phyloP scores from a whole-genome alignment of 345 rosid genomes.

The Pseudoturritis turrita region DNA sequence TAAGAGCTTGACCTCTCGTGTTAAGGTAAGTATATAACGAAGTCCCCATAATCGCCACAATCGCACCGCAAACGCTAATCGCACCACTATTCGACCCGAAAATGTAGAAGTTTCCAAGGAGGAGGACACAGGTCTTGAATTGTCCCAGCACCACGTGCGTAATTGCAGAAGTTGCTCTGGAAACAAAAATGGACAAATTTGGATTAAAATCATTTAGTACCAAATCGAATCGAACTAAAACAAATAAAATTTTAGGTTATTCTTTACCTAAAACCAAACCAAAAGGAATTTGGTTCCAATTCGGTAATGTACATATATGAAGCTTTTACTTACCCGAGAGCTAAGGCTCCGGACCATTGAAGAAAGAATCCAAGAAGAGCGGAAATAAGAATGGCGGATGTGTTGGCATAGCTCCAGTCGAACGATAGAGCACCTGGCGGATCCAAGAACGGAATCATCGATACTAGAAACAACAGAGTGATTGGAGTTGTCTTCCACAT shows the following conservation, averaged over 20 bases:
- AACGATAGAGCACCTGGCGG: conserved; percentile 83
- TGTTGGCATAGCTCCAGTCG: conserved; percentile 58
- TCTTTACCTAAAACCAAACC: not conserved
- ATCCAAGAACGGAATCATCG: conserved; percentile 84
- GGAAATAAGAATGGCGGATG: conserved; percentile 58
- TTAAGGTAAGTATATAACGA: conserved; percentile 39
- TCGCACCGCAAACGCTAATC: conserved; percentile 31
- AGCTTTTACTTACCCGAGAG: conserved; percentile 70
- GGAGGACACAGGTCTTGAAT: conserved; percentile 36
- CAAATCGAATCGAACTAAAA: not conserved
- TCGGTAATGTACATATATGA: not conserved
- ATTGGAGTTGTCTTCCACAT: conserved; percentile 99
- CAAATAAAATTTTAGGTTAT: no score
- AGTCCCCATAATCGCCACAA: conserved; percentile 36
- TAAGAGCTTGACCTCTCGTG: conserved; percentile 36
- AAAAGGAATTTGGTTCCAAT: not conserved
- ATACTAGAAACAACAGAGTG: conserved; percentile 72
- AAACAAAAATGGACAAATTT: not conserved
- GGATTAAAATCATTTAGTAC: no score
- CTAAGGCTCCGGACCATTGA: conserved; percentile 98
- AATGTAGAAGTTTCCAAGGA: conserved; percentile 34
- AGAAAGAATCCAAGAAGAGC: conserved; percentile 93
- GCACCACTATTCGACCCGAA: conserved; percentile 33
- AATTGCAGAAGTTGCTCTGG: conserved; percentile 37
- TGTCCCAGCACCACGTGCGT: conserved; percentile 36